These are phyloP conservation scores for Neurospora sp. DNA, from an alignment of 495 filamentous ascomycete species.

Conservation along the genomic window DNA sequence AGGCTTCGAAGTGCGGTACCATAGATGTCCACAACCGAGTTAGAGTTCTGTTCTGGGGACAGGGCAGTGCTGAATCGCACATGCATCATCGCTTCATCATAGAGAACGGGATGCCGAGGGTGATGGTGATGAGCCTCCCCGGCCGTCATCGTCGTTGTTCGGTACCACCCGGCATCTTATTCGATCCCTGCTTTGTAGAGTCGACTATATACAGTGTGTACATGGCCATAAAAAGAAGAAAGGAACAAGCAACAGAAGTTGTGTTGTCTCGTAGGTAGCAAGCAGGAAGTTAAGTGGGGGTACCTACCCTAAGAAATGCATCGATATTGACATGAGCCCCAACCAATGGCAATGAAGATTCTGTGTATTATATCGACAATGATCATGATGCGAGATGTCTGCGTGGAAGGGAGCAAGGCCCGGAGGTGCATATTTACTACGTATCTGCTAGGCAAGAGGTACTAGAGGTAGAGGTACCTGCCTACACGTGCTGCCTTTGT, in stretches of 20 bases:
- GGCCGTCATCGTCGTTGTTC: neutral
- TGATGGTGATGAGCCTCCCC: neutral
- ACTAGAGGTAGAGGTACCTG: neutral
- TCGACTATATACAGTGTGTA: neutral
- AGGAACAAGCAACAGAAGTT: neutral
- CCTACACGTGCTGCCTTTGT: too few relatives aligned
- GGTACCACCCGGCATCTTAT: neutral
- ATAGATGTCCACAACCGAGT: neutral
- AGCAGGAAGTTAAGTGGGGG: neutral
- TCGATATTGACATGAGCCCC: neutral
- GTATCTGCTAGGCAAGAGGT: neutral
- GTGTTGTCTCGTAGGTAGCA: neutral
- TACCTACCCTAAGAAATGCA: neutral
- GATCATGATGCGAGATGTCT: neutral
- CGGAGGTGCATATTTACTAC: neutral
- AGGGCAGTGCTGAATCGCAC: neutral
- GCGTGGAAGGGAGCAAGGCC: neutral
- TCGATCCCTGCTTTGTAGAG: neutral
- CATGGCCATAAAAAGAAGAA: neutral
- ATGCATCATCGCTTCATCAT: neutral
- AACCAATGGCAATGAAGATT: neutral
- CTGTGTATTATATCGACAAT: neutral
- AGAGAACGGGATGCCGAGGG: neutral
- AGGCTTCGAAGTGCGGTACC: neutral
- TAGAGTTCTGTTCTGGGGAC: neutral